Conservation (phyloP, 805 yeast genomes). For the Candida ipomoeae region DNA sequence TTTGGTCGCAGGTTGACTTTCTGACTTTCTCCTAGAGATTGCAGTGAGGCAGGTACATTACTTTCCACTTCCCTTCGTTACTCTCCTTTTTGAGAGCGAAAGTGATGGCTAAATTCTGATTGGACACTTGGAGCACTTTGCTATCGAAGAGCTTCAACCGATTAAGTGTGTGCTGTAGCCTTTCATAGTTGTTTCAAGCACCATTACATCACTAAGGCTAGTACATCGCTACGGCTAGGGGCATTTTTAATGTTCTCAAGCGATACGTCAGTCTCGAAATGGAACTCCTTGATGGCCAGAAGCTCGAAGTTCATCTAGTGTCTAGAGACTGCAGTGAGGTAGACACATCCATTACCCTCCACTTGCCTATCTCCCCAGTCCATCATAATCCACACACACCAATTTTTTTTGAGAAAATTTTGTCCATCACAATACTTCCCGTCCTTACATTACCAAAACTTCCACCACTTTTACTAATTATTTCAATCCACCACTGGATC, state of each 20-base stretch:
- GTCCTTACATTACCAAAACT: too few species aligned
- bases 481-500: too few species aligned
- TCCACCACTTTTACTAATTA: background rate
- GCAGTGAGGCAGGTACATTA: too few species aligned
- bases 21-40: too few species aligned
- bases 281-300: slow-evolving; percentile 23
- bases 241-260: slow-evolving; percentile 10
- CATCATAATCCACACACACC: too few species aligned
- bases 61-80: background rate
- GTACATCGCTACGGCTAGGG: background rate
- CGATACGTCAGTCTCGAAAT: slow-evolving; percentile 19
- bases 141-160: slow-evolving; percentile 19
- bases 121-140: slow-evolving; percentile 14
- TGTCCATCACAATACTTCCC: too few species aligned
- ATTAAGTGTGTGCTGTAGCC: slow-evolving; percentile 16
- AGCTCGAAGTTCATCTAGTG: slow-evolving; percentile 10
- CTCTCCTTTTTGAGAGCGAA: slow-evolving; percentile 4
- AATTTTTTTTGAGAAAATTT: too few species aligned
- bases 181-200: slow-evolving; percentile 8
- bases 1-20: too few species aligned
- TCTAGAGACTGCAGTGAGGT: too few species aligned
- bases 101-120: slow-evolving; percentile 8
- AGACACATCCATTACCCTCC: too few species aligned
- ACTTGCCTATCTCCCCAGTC: too few species aligned
- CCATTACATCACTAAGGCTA: background rate